These are phyloP conservation scores for Micromonas pusilla DNA, from an alignment of 139 green algal genomes.

Conservation along the genomic window DNA sequence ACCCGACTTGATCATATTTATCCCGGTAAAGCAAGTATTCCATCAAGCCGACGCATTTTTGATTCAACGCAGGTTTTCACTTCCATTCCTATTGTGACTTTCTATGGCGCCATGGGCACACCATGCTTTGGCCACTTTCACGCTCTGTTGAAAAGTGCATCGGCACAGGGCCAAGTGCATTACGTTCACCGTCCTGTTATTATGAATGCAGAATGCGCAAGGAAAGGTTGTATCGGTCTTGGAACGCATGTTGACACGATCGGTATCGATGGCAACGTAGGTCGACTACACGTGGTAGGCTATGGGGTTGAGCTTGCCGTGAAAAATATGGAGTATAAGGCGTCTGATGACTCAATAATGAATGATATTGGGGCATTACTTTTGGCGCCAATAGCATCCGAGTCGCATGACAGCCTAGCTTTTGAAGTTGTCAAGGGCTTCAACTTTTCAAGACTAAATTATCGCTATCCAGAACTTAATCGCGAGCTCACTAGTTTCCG, in stretches of 20 bases:
- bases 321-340: slow-evolving; percentile 98
- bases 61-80: too few relatives aligned
- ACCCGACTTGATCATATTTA: too few relatives aligned
- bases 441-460: slow-evolving; percentile 55
- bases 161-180: too few relatives aligned
- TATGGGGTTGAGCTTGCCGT: slow-evolving; percentile 90
- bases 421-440: slow-evolving; percentile 61
- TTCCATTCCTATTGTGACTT: too few relatives aligned
- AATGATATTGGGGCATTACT: neutral
- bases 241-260: neutral
- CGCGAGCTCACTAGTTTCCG: slow-evolving; percentile 69
- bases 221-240: neutral
- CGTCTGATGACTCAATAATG: slow-evolving; percentile 72
- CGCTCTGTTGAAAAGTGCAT: too few relatives aligned
- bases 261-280: neutral
- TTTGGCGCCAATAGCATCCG: neutral
- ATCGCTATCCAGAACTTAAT: slow-evolving; percentile 46
- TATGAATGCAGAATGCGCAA: too few relatives aligned
- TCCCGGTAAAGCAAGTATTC: too few relatives aligned
- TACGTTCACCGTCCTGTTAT: too few relatives aligned
- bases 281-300: slow-evolving; percentile 43
- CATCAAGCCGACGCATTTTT: too few relatives aligned
- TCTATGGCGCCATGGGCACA: too few relatives aligned
- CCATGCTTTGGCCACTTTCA: too few relatives aligned
- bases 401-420: neutral